Base-by-base conservation (phyloP, 2,329 filamentous ascomycete species). In the Ceratocystis eucalypticola region DNA sequence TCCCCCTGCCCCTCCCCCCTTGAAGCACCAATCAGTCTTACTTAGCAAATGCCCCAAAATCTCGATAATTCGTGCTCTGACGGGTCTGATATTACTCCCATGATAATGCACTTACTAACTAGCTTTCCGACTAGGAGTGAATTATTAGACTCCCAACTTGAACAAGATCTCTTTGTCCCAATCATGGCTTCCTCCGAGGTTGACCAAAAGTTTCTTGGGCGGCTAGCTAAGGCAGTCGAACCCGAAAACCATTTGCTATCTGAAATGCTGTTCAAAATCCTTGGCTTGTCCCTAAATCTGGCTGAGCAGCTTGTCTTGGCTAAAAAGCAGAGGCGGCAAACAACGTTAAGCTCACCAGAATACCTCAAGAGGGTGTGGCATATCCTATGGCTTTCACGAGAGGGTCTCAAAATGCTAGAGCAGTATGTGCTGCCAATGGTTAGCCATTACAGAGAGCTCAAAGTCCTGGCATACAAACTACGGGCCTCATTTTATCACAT, bases 401-500 rank as follows among this genome's bases (percentile, higher is more conserved):
- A 99, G 77, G 94, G 94, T 1, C 79, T 96, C 1, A 84, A 91
- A 41, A 89, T 97, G 75, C 80, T 96, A 8, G 91, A 97, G 72
- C 82, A 87, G 73, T 94, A 93, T 74, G 86, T 99, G 61, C 79
- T 97, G 22, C 94, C 93, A 53, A 89, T 88, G 82, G 89, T 90
- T 66, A 86, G 82, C 70, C 87, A 84, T 72, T 90, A 86, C 76
- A 85, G 80, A 72, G 92, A 96, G 74, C 84, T 96, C 67, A 92
- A 91, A 72, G 92, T 97, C 57, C 82, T 99, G 69, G 87, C 89
- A 22, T 90, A 91, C 74, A 99, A 97, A 76, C 82, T 99, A 15
- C 87, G 91, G 68, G 94, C 94, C 17, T 96, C 91, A 22, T 96
- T 97, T 74, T 94, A 95, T 72, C 93, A 99, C 77, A 91, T 99